These are phyloP conservation scores for Phytophthora pinifolia DNA, from an alignment of 352 stramenopile species.

Conservation along the genomic window DNA sequence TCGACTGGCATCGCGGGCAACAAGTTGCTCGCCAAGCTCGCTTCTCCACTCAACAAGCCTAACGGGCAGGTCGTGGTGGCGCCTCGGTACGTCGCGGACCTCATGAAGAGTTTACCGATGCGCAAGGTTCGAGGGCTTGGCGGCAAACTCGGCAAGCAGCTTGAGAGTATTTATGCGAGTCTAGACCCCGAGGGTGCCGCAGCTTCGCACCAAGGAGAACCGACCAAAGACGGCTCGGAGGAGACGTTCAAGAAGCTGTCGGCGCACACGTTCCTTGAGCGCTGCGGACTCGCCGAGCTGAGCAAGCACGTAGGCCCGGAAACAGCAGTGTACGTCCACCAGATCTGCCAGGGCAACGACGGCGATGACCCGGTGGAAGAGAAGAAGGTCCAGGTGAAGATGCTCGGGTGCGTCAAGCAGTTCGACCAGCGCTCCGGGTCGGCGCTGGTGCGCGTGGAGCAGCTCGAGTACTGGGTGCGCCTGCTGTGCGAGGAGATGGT, in stretches of 20 bases:
- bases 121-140: constrained; percentile 75
- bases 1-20: constrained; percentile 78
- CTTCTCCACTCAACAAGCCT: constrained; percentile 80
- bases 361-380: constrained; percentile 70
- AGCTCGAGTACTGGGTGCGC: constrained; percentile 77
- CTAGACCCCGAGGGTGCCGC: constrained; percentile 11
- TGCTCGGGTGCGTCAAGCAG: constrained; percentile 75
- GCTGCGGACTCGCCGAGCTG: constrained; percentile 54
- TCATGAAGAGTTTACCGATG: constrained; percentile 77
- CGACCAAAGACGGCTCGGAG: constrained; percentile 2
- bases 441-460: constrained; percentile 41
- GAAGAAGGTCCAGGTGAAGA: constrained; percentile 67
- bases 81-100: constrained; percentile 50
- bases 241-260: constrained; percentile 27
- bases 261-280: constrained; percentile 53
- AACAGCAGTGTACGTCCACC: constrained; percentile 53
- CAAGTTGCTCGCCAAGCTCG: constrained; percentile 81
- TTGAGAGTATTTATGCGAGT: constrained; percentile 61
- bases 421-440: constrained; percentile 69
- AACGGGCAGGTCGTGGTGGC: constrained; percentile 76
- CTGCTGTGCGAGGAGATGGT: constrained; percentile 77
- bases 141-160: constrained; percentile 72
- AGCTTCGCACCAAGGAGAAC: constrained; percentile 1
- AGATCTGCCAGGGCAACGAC: constrained; percentile 66
- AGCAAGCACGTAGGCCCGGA: constrained; percentile 58